phyloP scores from a whole-genome alignment of 1,284 basidiomycete genomes.

The Lentinus polychrous region DNA sequence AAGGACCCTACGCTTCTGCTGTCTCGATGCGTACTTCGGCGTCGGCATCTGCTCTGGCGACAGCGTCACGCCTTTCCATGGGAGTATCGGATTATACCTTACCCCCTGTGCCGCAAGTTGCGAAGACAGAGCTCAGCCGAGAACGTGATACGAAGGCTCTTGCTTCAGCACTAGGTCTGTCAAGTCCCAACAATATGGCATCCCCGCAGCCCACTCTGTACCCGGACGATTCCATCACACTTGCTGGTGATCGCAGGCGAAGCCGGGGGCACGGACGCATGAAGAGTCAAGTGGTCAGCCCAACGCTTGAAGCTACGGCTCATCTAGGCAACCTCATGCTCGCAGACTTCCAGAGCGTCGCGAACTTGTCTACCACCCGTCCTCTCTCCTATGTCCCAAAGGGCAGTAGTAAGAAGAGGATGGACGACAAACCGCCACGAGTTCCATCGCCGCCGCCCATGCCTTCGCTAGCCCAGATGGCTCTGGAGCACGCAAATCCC shows the following conservation, averaged over 20 bases:
- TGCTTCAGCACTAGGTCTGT: slow-evolving; percentile 48
- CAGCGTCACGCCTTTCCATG: slow-evolving; percentile 12
- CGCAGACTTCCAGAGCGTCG: slow-evolving; percentile 38
- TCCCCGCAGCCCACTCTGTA: slow-evolving; percentile 56
- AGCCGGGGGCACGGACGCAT: slow-evolving; percentile 9
- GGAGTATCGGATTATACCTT: slow-evolving; percentile 16
- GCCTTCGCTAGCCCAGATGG: slow-evolving; percentile 73
- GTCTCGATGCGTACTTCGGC: slow-evolving; percentile 44
- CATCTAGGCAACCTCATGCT: slow-evolving; percentile 56
- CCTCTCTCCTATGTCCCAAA: slow-evolving; percentile 7
- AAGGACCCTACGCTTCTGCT: slow-evolving; percentile 54
- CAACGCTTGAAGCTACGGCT: slow-evolving; percentile 34
- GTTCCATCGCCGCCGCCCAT: slow-evolving; percentile 72
- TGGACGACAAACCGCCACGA: slow-evolving; percentile 60
- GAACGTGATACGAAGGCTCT: slow-evolving; percentile 46
- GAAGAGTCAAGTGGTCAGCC: slow-evolving; percentile 20
- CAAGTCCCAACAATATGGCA: slow-evolving; percentile 23
- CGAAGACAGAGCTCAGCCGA: slow-evolving; percentile 37
- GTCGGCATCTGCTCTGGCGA: slow-evolving; percentile 14
- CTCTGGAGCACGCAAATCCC: slow-evolving; percentile 51
- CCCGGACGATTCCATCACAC: slow-evolving; percentile 65
- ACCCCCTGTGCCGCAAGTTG: slow-evolving; percentile 26
- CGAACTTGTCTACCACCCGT: slow-evolving; percentile 22
- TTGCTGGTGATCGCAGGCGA: slow-evolving; percentile 36
- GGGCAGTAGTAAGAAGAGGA: slow-evolving; percentile 22